Base-by-base conservation (phyloP, 1,139 yeast species). In the Lizanozyma gosingica region DNA sequence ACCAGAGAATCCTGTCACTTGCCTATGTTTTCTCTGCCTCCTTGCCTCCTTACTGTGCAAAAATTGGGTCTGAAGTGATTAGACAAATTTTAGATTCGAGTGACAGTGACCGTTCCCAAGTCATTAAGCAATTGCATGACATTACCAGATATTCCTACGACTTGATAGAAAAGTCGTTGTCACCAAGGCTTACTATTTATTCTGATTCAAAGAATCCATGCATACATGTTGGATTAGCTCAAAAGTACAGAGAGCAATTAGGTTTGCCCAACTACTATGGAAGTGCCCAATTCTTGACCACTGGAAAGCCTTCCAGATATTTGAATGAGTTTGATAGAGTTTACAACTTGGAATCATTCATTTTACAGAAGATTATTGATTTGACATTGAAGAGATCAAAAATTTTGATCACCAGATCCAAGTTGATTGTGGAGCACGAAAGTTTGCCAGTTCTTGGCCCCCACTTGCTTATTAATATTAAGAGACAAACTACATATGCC, bases 11-110 rank as follows among this genome's bases (percentile, higher is more conserved):
- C 53, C 85, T 88, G 29, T 85, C 95, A 8, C 71, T 75, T 50
- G 96, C 96, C 2, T 92, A 87, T 56, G 94, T 94, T 45, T 92
- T 87, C 57, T 83, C 95, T 56, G 99, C 99, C 8, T 78, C 97
- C 2, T 75, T 92, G 57, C 97, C 98, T 14, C 94, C 97, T 15
- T 90, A 84, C 60, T 76, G 88, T 38, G 95, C 95, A 1, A 76
- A 72, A 43, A 81, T 80, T n/a, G 77, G 82, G 0, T 73, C 85
- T 2, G 74, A 73, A 40, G 80, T 81, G 2, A 66, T 88, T 38
- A 59, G 67, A 36, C 60, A 63, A 46, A 65, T 70, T 34, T 41
- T 52, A 11, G 47, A 44, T 9, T 50, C 70, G 29, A 62, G 80
- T 39, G 38, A 56, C 1, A 43, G 56, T 11, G 73, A 73, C 3